Conservation (phyloP, 306 rosid genomes). For the Pterocarpus santalinus region DNA sequence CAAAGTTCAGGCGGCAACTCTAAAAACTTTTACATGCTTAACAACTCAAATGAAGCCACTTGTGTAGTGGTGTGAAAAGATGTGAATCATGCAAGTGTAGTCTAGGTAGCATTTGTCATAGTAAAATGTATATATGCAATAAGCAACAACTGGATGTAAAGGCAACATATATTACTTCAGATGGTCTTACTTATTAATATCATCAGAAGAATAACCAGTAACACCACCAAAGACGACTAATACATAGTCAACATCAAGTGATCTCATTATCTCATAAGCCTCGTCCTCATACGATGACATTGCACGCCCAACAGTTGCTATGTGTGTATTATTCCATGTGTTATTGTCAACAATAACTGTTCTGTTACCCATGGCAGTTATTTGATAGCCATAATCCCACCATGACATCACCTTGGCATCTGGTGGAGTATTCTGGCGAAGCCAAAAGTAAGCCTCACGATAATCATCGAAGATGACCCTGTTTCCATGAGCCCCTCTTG, state of each 20-base stretch:
- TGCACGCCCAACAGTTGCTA: constrained; percentile 99
- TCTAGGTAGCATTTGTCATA: constrained; percentile 21
- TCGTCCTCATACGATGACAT: constrained; percentile 99
- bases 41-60: constrained; percentile 36
- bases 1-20: constrained; percentile 16
- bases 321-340: constrained; percentile 99
- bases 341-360: constrained; percentile 98
- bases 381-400: constrained; percentile 99
- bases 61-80: constrained; percentile 10
- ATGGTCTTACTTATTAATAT: constrained; percentile 91
- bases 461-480: constrained; percentile 97
- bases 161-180: constrained; percentile 34
- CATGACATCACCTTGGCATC: constrained; percentile 99
- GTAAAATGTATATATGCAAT: neutral
- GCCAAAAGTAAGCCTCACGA: constrained; percentile 99
- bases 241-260: constrained; percentile 96
- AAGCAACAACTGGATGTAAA: neutral
- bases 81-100: constrained; percentile 5
- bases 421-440: constrained; percentile 91
- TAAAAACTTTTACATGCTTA: constrained; percentile 22
- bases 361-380: constrained; percentile 99
- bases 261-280: constrained; percentile 93
- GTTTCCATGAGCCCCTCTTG: constrained; percentile 97
- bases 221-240: constrained; percentile 99
- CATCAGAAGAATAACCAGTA: constrained; percentile 98